These are phyloP conservation scores for Melaleuca alternifolia DNA, from an alignment of 345 rosid genomes.

Conservation along the genomic window DNA sequence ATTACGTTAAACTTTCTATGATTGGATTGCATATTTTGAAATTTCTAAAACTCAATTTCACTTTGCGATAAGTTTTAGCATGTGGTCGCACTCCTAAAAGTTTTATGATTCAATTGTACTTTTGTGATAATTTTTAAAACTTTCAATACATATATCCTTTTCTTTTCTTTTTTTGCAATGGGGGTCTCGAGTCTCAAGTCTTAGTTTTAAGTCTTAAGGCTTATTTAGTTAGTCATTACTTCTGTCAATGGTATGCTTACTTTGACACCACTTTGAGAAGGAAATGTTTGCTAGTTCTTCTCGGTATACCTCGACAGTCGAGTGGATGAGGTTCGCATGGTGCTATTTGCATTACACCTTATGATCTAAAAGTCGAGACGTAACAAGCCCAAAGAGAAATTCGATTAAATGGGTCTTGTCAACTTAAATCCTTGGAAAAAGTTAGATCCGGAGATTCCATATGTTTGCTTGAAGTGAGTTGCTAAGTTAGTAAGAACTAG, in stretches of 20 bases:
- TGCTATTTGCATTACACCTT: background rate
- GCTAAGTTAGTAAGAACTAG: background rate
- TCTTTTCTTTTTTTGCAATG: background rate
- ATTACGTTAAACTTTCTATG: too few relatives aligned
- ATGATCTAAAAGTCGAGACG: background rate
- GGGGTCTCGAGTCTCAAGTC: background rate
- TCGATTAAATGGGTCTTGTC: background rate
- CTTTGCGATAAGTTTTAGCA: too few relatives aligned
- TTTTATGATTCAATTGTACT: too few relatives aligned
- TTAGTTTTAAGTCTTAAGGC: background rate
- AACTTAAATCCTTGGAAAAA: background rate
- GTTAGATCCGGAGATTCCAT: background rate
- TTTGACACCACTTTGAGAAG: background rate
- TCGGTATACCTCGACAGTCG: background rate
- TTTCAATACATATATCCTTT: background rate
- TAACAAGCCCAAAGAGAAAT: background rate
- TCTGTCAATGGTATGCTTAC: background rate
- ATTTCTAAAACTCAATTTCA: too few relatives aligned
- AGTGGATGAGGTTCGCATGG: background rate
- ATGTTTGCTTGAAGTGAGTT: background rate
- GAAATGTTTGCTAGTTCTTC: background rate
- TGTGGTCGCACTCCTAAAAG: too few relatives aligned
- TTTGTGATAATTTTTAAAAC: too few relatives aligned
- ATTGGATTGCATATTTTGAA: too few relatives aligned
- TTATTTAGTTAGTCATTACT: background rate